Conservation (phyloP, 2,329 filamentous ascomycete species). For the Coniochaeta sp. region DNA sequence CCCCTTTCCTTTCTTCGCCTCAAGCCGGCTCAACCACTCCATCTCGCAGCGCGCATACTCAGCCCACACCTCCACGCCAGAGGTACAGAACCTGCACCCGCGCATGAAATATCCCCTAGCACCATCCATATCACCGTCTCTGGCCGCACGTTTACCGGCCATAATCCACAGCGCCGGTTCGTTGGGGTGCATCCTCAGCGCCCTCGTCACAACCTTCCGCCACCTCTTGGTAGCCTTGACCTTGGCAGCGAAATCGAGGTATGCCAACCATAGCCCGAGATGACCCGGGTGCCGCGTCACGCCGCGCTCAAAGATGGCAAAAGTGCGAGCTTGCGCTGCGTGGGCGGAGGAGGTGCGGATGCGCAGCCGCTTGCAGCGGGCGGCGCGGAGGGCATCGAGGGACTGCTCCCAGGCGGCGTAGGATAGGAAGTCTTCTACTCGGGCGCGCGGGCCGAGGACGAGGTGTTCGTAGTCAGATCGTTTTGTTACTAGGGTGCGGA, state of each 20-base stretch:
- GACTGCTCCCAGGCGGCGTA: conserved; percentile 70
- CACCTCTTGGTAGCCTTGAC: conserved; percentile 60
- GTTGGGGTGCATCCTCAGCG: conserved; percentile 77
- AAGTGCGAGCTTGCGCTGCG: conserved; percentile 72
- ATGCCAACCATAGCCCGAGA: conserved; percentile 78
- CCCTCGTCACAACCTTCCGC: conserved; percentile 56
- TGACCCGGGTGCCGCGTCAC: conserved; percentile 79
- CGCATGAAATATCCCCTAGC: conserved; percentile 82
- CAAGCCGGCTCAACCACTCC: conserved; percentile 80
- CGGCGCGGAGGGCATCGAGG: conserved; percentile 69
- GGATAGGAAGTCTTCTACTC: conserved; percentile 70
- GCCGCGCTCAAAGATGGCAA: conserved; percentile 82
- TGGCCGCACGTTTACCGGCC: conserved; percentile 70
- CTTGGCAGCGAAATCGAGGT: conserved; percentile 71
- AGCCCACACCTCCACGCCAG: conserved; percentile 67
- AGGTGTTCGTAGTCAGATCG: conserved; percentile 91
- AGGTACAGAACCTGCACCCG: conserved; percentile 82
- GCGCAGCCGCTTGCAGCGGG: conserved; percentile 73
- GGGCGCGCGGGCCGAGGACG: conserved; percentile 72
- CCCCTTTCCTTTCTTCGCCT: conserved; percentile 53
- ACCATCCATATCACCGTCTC: conserved; percentile 77
- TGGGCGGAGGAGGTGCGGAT: conserved; percentile 62
- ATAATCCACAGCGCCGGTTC: conserved; percentile 82
- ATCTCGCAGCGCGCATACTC: conserved; percentile 90
- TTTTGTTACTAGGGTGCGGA: conserved; percentile 79